Conservation (phyloP, 2,329 filamentous ascomycete species). For the Lachnellula arida region DNA sequence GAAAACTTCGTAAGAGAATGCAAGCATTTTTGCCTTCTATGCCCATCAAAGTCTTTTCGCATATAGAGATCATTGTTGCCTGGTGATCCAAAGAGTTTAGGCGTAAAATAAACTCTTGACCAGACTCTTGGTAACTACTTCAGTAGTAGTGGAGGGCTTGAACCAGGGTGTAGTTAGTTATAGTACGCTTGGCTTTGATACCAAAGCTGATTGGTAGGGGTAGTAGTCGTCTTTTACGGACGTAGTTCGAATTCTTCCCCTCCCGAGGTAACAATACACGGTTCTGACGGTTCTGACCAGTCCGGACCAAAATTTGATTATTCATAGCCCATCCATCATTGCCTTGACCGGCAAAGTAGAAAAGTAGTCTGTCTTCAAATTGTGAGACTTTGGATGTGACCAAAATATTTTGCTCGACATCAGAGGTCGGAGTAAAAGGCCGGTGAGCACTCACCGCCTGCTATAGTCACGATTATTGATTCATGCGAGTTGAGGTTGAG, state of each 20-base stretch:
- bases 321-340: neutral
- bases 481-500: neutral
- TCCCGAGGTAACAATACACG: neutral
- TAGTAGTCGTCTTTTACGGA: neutral
- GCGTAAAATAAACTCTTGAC: too few species aligned
- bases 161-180: too few species aligned
- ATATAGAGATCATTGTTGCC: too few species aligned
- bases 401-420: neutral
- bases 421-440: slow-evolving; percentile 2
- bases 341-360: neutral
- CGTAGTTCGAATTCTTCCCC: neutral
- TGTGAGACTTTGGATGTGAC: neutral
- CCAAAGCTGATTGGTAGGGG: neutral
- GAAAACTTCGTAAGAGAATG: too few species aligned
- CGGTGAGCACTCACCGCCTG: neutral
- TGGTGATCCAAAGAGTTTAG: too few species aligned
- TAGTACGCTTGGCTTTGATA: neutral
- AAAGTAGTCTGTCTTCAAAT: neutral
- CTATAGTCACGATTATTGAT: neutral
- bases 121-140: too few species aligned
- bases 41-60: too few species aligned
- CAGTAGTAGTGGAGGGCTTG: too few species aligned
- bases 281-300: neutral
- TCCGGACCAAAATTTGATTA: neutral
- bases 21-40: too few species aligned